Conservation (phyloP, 2,329 filamentous ascomycete genomes). For the Beauveria rudraprayagi region DNA sequence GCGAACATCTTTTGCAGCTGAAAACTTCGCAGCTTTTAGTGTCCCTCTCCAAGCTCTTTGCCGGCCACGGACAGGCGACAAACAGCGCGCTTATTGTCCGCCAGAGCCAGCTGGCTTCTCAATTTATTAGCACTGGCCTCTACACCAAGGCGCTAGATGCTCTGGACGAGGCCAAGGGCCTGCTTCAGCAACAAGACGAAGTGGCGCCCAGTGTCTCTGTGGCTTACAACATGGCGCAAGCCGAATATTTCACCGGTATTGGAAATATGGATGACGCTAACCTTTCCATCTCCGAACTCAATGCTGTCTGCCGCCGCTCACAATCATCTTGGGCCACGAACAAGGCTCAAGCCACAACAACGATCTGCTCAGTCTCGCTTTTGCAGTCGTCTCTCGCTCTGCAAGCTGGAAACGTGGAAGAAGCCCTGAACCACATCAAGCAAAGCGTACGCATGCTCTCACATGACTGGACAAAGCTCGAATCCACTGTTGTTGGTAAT, state of each 20-base stretch:
- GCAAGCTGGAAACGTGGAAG: slow-evolving; percentile 50
- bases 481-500: slow-evolving; percentile 24
- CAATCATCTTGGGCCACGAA: slow-evolving; percentile 26
- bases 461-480: slow-evolving; percentile 47
- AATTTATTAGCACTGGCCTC: slow-evolving; percentile 46
- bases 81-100: slow-evolving; percentile 36
- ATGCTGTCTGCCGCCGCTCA: slow-evolving; percentile 25
- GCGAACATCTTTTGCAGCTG: slow-evolving; percentile 38
- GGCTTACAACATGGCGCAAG: slow-evolving; percentile 55
- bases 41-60: slow-evolving; percentile 30
- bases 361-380: slow-evolving; percentile 31
- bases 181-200: slow-evolving; percentile 30
- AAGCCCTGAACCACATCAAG: slow-evolving; percentile 50
- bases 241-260: slow-evolving; percentile 64
- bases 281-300: slow-evolving; percentile 22
- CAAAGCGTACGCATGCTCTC: slow-evolving; percentile 48
- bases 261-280: slow-evolving; percentile 57
- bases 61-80: slow-evolving; percentile 22
- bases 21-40: slow-evolving; percentile 18
- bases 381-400: slow-evolving; percentile 58
- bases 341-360: slow-evolving; percentile 25
- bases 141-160: slow-evolving; percentile 40
- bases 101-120: slow-evolving; percentile 41
- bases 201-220: slow-evolving; percentile 31
- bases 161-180: slow-evolving; percentile 50